Percentiles rank a stretch among this genome's conserved stretches.
phyloP scores from a whole-genome alignment of 208 protist species.

The Acanthamoeba triangularis region DNA sequence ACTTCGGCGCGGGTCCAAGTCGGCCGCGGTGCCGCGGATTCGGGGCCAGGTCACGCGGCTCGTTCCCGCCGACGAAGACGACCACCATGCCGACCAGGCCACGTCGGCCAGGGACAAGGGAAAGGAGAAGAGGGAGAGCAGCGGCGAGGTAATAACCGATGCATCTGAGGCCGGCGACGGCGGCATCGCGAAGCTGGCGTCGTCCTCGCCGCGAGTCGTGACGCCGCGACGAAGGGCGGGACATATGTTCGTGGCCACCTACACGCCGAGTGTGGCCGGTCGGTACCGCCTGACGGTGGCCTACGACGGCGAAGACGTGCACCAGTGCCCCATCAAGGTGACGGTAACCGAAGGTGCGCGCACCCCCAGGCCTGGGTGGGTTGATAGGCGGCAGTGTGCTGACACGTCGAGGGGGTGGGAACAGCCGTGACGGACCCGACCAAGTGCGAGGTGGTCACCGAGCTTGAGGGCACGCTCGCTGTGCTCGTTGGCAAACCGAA shows the following conservation, averaged over 20 bases:
- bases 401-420: background rate
- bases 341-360: slow-evolving; percentile 12
- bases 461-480: background rate
- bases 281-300: background rate
- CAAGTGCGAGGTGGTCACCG: slow-evolving; percentile 14
- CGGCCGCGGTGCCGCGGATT: background rate
- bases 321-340: background rate
- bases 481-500: background rate
- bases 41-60: background rate
- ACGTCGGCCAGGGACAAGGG: background rate
- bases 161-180: background rate
- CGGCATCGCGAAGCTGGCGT: background rate
- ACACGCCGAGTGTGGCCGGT: slow-evolving; percentile 4
- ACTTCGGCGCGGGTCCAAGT: background rate
- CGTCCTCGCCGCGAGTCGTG: background rate
- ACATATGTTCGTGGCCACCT: slow-evolving; percentile 3
- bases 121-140: background rate
- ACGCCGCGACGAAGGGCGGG: background rate
- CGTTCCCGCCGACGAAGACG: background rate
- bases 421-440: slow-evolving; percentile 11
- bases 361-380: background rate
- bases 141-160: background rate
- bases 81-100: background rate
- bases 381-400: background rate
- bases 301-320: background rate